Evolutionary conservation across 176 grass and related monocot species (phyloP).

Genomic region (Triticum aestivum): DNA sequence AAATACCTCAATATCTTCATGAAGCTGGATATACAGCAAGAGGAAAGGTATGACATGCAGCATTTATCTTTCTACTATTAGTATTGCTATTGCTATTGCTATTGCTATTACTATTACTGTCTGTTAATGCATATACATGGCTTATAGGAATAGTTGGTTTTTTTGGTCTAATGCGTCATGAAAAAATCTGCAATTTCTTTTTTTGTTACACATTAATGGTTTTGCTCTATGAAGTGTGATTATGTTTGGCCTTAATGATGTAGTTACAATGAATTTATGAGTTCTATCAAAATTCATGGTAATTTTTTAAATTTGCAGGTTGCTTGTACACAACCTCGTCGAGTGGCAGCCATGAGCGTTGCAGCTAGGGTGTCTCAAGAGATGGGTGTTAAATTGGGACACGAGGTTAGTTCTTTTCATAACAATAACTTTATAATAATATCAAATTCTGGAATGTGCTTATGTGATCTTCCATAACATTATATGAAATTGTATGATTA

Average conservation of each 20-base stretch:
- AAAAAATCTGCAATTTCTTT: constrained; percentile 10
- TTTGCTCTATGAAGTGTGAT: neutral
- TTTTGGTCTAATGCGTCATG: neutral
- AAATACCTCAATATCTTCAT: constrained; percentile 97
- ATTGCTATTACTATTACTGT: neutral
- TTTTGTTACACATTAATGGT: neutral
- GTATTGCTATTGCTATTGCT: neutral
- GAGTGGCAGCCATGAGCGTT: constrained; percentile 97
- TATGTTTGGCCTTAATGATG: neutral
- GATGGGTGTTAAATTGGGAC: constrained; percentile 93
- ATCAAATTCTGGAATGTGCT: too few relatives aligned
- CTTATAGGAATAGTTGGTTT: neutral
- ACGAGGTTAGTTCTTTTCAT: constrained; percentile 63
- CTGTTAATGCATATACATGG: neutral
- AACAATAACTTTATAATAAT: neutral
- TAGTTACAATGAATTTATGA: neutral
- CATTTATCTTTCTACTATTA: neutral
- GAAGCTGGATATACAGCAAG: constrained; percentile 84
- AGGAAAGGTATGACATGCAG: constrained; percentile 52
- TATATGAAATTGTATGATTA: neutral
- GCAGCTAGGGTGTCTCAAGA: constrained; percentile 90
- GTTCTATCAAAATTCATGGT: neutral
- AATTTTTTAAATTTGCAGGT: constrained; percentile 58
- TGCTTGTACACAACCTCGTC: constrained; percentile 88
- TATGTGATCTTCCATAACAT: constrained; percentile 6